Evolutionary conservation across 2,329 filamentous ascomycete genomes (phyloP).

Genomic region (Colletotrichum lindemuthianum): DNA sequence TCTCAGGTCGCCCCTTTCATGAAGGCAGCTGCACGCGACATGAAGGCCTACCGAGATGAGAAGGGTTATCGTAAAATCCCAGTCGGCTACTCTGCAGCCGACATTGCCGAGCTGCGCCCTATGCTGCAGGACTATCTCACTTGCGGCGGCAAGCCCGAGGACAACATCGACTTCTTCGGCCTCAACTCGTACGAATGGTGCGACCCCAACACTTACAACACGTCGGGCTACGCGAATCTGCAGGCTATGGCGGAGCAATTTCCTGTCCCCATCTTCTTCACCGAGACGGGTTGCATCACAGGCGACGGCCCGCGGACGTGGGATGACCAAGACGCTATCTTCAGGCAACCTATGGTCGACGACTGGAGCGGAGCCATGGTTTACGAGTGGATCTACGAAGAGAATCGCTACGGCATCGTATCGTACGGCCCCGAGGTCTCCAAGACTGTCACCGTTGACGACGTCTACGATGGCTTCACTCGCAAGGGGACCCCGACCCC

Average conservation of each 20-base stretch:
- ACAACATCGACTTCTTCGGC: slow-evolving; percentile 84
- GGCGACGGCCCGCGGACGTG: slow-evolving; percentile 68
- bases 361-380: slow-evolving; percentile 82
- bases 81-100: slow-evolving; percentile 87
- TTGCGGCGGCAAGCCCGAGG: slow-evolving; percentile 75
- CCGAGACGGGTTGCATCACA: slow-evolving; percentile 85
- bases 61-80: slow-evolving; percentile 85
- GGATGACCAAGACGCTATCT: slow-evolving; percentile 79
- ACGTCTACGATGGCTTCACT: slow-evolving; percentile 72
- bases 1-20: slow-evolving; percentile 80
- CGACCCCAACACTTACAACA: slow-evolving; percentile 65
- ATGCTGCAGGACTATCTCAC: slow-evolving; percentile 78
- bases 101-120: slow-evolving; percentile 75
- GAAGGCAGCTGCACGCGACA: slow-evolving; percentile 82
- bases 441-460: slow-evolving; percentile 61
- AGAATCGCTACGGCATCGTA: slow-evolving; percentile 84
- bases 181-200: slow-evolving; percentile 90
- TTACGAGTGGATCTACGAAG: slow-evolving; percentile 91
- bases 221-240: slow-evolving; percentile 76
- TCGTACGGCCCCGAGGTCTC: slow-evolving; percentile 74
- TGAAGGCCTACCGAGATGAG: slow-evolving; percentile 81
- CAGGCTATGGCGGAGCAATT: slow-evolving; percentile 74
- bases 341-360: slow-evolving; percentile 76
- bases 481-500: slow-evolving; percentile 79
- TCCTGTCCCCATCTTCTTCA: slow-evolving; percentile 89